phyloP scores from a whole-genome alignment of 1,284 basidiomycete genomes.

The Vanrija sp. region DNA sequence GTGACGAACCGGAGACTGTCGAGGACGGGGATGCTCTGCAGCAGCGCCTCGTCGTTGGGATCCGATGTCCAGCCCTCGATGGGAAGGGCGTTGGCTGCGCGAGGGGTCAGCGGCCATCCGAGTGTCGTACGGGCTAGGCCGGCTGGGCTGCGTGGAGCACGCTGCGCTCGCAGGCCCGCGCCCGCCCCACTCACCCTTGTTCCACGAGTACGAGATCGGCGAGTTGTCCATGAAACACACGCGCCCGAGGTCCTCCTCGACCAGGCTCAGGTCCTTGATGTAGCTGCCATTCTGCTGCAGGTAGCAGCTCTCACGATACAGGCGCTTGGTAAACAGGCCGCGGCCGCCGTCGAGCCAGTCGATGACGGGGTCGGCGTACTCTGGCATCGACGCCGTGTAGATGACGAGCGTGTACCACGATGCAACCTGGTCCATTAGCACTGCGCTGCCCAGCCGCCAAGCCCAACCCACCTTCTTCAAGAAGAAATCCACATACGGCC shows the following conservation, averaged over 20 bases:
- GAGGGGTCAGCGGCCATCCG: neutral
- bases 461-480: conserved; percentile 69
- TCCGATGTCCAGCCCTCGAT: conserved; percentile 99
- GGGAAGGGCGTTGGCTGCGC: conserved; percentile 88
- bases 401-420: conserved; percentile 98
- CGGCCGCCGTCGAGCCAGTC: conserved; percentile 97
- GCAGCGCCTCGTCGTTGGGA: conserved; percentile 89
- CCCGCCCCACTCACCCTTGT: conserved; percentile 66
- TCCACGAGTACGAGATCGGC: conserved; percentile 84
- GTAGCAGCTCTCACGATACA: conserved; percentile 93
- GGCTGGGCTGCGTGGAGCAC: neutral
- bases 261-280: conserved; percentile 83
- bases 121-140: too few relatives aligned
- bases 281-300: conserved; percentile 88
- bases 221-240: conserved; percentile 97
- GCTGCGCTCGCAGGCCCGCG: neutral
- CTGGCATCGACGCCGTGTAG: conserved; percentile 97
- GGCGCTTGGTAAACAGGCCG: conserved; percentile 77
- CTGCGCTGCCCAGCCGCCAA: neutral
- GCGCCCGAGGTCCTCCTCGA: conserved; percentile 82
- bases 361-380: conserved; percentile 99
- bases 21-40: conserved; percentile 90
- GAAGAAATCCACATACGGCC: conserved; percentile 94
- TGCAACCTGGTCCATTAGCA: conserved; percentile 65
- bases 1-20: conserved; percentile 93